Percentiles rank a stretch among this genome's conserved stretches.
Conservation (phyloP, 192 early-diverging fungal species). For the Umbelopsis sp. region DNA sequence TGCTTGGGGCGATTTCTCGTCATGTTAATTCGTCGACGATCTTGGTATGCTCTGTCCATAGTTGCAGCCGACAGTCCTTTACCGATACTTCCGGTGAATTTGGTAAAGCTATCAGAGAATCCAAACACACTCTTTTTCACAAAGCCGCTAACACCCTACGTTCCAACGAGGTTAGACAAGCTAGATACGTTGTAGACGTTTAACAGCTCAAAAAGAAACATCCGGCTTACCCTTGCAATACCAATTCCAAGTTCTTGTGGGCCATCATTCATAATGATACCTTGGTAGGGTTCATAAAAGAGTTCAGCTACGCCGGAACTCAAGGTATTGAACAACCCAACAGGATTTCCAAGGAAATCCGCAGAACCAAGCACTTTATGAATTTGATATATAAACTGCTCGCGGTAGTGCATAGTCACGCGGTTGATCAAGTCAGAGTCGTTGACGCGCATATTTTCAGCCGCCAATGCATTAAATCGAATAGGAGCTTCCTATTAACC, state of each 20-base stretch:
- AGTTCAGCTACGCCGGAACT: conserved; percentile 93
- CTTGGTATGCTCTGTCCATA: conserved; percentile 89
- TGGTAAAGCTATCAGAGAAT: conserved; percentile 90
- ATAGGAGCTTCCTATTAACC: conserved; percentile 77
- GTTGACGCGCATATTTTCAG: conserved; percentile 89
- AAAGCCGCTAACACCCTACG: conserved; percentile 70
- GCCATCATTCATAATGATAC: conserved; percentile 90
- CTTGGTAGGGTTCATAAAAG: conserved; percentile 98
- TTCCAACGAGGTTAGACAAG: background rate
- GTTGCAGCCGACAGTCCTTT: conserved; percentile 97
- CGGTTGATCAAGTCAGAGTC: conserved; percentile 72
- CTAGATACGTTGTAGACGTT: background rate
- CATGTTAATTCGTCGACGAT: conserved; percentile 74
- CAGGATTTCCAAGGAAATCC: conserved; percentile 97
- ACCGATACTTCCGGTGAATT: conserved; percentile 94
- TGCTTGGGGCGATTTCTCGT: conserved; percentile 89
- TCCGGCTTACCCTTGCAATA: conserved; percentile 73
- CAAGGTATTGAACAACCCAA: conserved; percentile 94
- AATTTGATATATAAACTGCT: conserved; percentile 87
- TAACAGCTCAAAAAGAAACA: background rate
- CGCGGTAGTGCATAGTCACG: conserved; percentile 84
- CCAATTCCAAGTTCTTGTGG: conserved; percentile 95
- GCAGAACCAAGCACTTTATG: conserved; percentile 92
- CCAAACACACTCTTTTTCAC: conserved; percentile 96
- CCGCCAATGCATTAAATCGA: conserved; percentile 82